A percentile compares a stretch with the other conserved stretches of the same genome.
Conservation (phyloP, 768 basidiomycete genomes). For the Mycena rosella region DNA sequence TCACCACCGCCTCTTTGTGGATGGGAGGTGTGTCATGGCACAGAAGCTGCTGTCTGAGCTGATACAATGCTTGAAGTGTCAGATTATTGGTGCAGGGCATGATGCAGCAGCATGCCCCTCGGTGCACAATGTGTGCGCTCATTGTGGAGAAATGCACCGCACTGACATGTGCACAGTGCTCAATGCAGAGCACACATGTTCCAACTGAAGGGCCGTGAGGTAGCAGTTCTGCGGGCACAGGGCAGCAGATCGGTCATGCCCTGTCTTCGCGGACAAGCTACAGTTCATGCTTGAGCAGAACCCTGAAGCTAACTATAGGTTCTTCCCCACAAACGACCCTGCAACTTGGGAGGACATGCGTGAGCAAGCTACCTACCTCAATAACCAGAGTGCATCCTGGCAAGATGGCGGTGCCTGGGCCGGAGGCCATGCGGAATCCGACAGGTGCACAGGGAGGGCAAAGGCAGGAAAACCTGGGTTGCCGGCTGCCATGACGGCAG, state of each 20-base stretch:
- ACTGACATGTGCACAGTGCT: constrained; percentile 32
- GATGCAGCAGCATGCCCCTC: too few species aligned
- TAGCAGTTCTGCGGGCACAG: constrained; percentile 39
- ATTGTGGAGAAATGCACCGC: constrained; percentile 37
- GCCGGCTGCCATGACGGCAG: background rate
- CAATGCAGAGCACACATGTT: constrained; percentile 31
- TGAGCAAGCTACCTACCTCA: background rate
- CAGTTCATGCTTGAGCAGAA: constrained; percentile 10
- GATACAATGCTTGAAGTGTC: too few species aligned
- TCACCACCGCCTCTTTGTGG: constrained; percentile 19
- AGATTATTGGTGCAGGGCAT: too few species aligned
- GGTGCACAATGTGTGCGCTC: constrained; percentile 26
- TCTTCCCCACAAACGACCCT: constrained; percentile 29
- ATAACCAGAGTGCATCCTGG: background rate
- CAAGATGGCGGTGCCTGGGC: background rate
- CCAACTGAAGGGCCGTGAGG: constrained; percentile 38
- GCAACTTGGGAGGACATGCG: constrained; percentile 11
- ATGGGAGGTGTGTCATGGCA: constrained; percentile 29
- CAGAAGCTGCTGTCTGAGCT: constrained; percentile 15
- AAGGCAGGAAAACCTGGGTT: background rate
- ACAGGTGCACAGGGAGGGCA: background rate
- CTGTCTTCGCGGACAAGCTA: constrained; percentile 26
- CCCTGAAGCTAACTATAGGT: constrained; percentile 35
- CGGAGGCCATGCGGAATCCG: background rate
- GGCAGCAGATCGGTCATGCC: constrained; percentile 43